phyloP scores from a whole-genome alignment of 2,329 filamentous ascomycete species.

The Botrytis paeoniae region DNA sequence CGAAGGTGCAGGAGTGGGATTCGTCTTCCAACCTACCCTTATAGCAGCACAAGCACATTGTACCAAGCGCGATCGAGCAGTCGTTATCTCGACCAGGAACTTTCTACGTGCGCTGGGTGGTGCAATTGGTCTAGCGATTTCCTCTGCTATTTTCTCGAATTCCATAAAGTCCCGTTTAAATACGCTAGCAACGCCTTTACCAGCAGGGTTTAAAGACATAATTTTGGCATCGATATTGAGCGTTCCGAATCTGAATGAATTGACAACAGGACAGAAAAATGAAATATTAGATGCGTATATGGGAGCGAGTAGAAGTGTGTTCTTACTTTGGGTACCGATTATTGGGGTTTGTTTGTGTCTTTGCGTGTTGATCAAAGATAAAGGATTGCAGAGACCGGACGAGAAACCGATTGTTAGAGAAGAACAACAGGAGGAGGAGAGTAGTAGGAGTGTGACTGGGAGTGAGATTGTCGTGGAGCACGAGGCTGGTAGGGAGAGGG shows the following conservation, averaged over 20 bases:
- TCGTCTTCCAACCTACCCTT: constrained; percentile 47
- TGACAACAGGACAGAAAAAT: constrained; percentile 30
- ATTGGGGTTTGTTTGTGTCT: constrained; percentile 50
- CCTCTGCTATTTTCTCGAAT: constrained; percentile 48
- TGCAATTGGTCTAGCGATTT: constrained; percentile 55
- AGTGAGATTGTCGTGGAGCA: not conserved
- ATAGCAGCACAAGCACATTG: constrained; percentile 58
- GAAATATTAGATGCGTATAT: constrained; percentile 51
- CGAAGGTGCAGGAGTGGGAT: constrained; percentile 52
- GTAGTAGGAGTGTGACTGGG: not conserved
- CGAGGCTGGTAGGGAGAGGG: not conserved
- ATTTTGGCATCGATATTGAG: constrained; percentile 32
- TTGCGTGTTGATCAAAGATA: constrained; percentile 51
- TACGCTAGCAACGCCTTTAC: constrained; percentile 24
- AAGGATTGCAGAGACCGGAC: constrained; percentile 43
- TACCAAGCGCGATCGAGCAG: constrained; percentile 54
- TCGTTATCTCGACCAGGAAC: constrained; percentile 61
- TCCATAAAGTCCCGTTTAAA: constrained; percentile 32
- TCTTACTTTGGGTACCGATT: constrained; percentile 54
- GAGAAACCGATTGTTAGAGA: constrained; percentile 22
- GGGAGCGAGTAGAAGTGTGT: constrained; percentile 52
- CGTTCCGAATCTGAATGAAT: constrained; percentile 28
- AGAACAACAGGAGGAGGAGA: not conserved
- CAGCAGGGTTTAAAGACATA: constrained; percentile 21
- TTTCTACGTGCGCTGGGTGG: constrained; percentile 60